phyloP scores from a whole-genome alignment of 208 protist genomes.

The Leishmania arabica region DNA sequence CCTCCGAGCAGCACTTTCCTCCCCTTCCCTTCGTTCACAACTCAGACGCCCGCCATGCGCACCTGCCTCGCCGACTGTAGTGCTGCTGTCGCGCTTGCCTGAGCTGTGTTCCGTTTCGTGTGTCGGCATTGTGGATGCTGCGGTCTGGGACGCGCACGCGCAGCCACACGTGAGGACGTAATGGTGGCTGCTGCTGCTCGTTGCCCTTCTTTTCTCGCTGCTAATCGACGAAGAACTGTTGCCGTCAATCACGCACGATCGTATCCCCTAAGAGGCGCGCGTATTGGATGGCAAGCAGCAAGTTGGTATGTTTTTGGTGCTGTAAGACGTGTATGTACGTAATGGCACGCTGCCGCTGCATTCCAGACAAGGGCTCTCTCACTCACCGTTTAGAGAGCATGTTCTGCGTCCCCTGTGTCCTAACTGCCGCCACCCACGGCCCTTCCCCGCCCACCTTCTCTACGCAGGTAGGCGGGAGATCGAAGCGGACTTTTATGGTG shows the following conservation, averaged over 20 bases:
- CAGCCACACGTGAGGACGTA: neutral
- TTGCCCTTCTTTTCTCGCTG: neutral
- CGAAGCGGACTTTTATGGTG: neutral
- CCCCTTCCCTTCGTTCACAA: neutral
- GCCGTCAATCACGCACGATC: neutral
- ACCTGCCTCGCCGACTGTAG: neutral
- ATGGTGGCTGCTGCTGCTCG: neutral
- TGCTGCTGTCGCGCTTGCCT: neutral
- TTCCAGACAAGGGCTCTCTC: neutral
- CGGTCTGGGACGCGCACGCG: neutral
- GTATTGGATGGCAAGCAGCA: neutral
- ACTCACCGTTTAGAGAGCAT: neutral
- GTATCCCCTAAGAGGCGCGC: neutral
- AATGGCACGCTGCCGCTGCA: neutral
- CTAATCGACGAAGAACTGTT: neutral
- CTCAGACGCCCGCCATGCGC: neutral
- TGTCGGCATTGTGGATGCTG: neutral
- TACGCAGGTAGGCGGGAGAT: neutral
- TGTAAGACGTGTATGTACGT: neutral
- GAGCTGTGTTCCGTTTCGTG: too few species aligned
- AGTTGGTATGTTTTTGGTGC: neutral
- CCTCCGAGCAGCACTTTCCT: neutral
- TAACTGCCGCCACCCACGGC: too few species aligned
- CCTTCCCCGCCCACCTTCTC: neutral
- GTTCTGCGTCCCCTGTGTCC: neutral